Evolutionary conservation across 441 rosid species (phyloP).

Genomic region (Corymbia calophylla): DNA sequence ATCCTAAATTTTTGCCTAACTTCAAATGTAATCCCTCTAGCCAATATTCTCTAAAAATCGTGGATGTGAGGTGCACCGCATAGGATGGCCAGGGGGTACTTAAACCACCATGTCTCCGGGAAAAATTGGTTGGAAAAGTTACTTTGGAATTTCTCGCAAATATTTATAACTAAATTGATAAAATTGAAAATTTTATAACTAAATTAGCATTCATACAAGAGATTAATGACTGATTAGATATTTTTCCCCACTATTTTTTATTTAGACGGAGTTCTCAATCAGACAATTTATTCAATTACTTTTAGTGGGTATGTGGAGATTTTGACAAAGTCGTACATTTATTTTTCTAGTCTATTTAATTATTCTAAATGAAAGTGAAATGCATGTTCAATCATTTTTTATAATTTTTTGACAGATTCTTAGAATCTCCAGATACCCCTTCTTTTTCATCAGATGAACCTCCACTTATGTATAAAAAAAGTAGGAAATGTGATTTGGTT

Average conservation of each 20-base stretch:
- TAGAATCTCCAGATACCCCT: background rate
- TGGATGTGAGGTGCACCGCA: fast-evolving
- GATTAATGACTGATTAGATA: background rate
- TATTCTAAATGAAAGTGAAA: background rate
- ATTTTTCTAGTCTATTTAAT: background rate
- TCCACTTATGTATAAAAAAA: background rate
- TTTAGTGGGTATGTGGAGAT: background rate
- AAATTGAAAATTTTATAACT: fast-evolving
- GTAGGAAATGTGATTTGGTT: background rate
- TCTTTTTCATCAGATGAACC: background rate
- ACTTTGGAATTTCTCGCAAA: fast-evolving
- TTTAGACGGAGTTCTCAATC: background rate
- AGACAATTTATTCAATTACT: background rate
- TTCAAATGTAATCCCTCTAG: fast-evolving
- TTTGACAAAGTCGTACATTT: background rate
- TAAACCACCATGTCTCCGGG: fast-evolving
- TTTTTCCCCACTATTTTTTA: background rate
- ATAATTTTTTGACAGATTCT: background rate
- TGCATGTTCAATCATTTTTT: background rate
- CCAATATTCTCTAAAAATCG: fast-evolving
- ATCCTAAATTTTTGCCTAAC: fast-evolving
- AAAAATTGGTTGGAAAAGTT: fast-evolving
- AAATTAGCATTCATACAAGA: fast-evolving
- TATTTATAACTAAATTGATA: fast-evolving
- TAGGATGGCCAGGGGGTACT: fast-evolving